Conservation (phyloP, 1,284 basidiomycete species). For the Cryptococcus sp. region DNA sequence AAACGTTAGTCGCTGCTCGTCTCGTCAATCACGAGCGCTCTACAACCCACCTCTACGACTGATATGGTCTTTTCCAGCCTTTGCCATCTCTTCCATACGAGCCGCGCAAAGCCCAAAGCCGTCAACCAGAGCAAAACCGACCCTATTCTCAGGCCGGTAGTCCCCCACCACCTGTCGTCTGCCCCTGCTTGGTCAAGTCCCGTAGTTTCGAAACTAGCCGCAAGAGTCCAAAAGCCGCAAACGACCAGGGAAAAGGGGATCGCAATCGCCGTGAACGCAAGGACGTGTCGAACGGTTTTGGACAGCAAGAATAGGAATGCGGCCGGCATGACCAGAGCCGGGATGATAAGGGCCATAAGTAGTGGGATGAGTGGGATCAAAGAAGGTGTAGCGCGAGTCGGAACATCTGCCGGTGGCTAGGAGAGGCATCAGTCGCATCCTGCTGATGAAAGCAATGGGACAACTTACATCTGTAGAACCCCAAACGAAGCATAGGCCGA, state of each 20-base stretch:
- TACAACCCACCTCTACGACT: constrained; percentile 70
- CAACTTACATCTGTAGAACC: constrained; percentile 48
- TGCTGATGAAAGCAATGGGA: background rate
- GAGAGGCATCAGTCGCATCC: background rate
- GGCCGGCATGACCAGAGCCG: constrained; percentile 71
- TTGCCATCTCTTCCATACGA: constrained; percentile 66
- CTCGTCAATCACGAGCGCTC: constrained; percentile 9
- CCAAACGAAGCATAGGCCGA: constrained; percentile 51
- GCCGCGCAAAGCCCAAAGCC: constrained; percentile 68
- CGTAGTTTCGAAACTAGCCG: constrained; percentile 85
- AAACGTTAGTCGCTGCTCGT: background rate
- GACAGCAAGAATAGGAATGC: constrained; percentile 73
- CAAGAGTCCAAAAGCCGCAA: constrained; percentile 82
- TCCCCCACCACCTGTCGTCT: constrained; percentile 70
- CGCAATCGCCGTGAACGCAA: constrained; percentile 73
- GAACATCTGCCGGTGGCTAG: constrained; percentile 29
- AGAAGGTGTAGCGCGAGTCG: constrained; percentile 34
- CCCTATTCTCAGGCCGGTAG: constrained; percentile 68
- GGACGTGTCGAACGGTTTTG: constrained; percentile 76
- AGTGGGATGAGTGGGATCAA: constrained; percentile 80
- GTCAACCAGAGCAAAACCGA: constrained; percentile 72
- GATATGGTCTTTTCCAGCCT: constrained; percentile 60
- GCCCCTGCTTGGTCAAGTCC: constrained; percentile 64
- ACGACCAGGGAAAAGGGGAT: constrained; percentile 78
- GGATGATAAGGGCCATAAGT: constrained; percentile 72